phyloP scores from a whole-genome alignment of 164 flowering plant species.

The Tetrastigma voinierianum region DNA sequence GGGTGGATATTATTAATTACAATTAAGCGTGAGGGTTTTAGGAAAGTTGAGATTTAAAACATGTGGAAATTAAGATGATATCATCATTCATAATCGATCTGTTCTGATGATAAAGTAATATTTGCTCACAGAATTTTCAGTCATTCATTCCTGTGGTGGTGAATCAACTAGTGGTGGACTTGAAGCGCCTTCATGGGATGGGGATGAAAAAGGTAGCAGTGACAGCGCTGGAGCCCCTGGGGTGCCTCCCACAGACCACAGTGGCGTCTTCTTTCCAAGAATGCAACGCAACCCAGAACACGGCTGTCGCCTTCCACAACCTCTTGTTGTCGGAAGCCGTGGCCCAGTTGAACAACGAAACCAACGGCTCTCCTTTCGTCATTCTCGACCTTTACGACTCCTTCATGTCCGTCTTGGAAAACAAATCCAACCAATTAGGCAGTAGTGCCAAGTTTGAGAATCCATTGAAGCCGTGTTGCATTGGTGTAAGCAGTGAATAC shows the following conservation, averaged over 20 bases:
- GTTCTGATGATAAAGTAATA: no score
- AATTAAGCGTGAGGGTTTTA: no score
- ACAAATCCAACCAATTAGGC: slow-evolving; percentile 34
- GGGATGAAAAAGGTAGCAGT: slow-evolving; percentile 59
- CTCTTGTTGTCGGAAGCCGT: slow-evolving; percentile 47
- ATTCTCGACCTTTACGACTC: slow-evolving; percentile 55
- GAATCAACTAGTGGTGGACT: slow-evolving; percentile 35
- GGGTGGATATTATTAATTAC: no score
- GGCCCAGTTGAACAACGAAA: slow-evolving; percentile 40
- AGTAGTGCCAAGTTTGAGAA: slow-evolving; percentile 33
- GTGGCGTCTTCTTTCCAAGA: slow-evolving; percentile 26
- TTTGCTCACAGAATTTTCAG: slow-evolving; percentile 44
- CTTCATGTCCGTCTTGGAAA: slow-evolving; percentile 41
- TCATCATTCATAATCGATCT: no score
- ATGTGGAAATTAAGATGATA: no score
- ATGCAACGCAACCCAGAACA: slow-evolving; percentile 48
- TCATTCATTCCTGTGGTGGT: slow-evolving; percentile 48
- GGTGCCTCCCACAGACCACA: slow-evolving; percentile 65
- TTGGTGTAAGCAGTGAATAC: slow-evolving; percentile 24
- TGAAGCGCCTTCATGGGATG: slow-evolving; percentile 28
- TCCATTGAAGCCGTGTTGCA: slow-evolving; percentile 62
- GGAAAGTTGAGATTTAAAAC: no score
- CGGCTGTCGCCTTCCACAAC: slow-evolving; percentile 50
- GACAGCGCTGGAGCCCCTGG: slow-evolving; percentile 52
- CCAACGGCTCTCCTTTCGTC: slow-evolving; percentile 26